phyloP scores from a whole-genome alignment of 2,329 filamentous ascomycete species.

The Cladosporium sp. region DNA sequence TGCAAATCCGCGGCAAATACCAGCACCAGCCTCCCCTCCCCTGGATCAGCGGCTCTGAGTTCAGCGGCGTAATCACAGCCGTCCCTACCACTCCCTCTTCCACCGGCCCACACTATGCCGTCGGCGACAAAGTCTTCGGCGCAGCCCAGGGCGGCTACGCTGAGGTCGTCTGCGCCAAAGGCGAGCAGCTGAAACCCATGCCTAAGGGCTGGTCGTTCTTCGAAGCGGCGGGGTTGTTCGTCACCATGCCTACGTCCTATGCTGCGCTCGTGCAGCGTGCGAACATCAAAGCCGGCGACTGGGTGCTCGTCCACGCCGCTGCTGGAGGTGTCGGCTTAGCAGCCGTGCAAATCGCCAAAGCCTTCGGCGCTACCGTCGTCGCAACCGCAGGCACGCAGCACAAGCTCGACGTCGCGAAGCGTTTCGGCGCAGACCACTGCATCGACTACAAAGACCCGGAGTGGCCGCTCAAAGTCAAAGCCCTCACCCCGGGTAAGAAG shows the following conservation, averaged over 20 bases:
- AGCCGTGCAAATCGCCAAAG: constrained; percentile 92
- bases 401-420: constrained; percentile 76
- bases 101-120: constrained; percentile 60
- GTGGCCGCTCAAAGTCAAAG: constrained; percentile 70
- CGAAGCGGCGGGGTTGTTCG: constrained; percentile 84
- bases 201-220: constrained; percentile 79
- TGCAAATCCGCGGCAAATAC: constrained; percentile 95
- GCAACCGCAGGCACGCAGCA: constrained; percentile 80
- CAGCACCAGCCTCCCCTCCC: constrained; percentile 87
- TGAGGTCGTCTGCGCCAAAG: constrained; percentile 67
- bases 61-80: constrained; percentile 74
- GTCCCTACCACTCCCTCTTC: constrained; percentile 52
- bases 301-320: constrained; percentile 86
- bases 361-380: constrained; percentile 86
- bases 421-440: constrained; percentile 81
- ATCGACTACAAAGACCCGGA: constrained; percentile 70
- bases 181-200: constrained; percentile 69
- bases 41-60: constrained; percentile 85
- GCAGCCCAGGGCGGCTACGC: constrained; percentile 84
- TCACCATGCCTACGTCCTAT: constrained; percentile 89
- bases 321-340: constrained; percentile 89
- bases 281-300: constrained; percentile 73
- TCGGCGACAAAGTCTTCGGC: constrained; percentile 83
- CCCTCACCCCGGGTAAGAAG: constrained; percentile 68
- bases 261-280: constrained; percentile 78